phyloP scores from a whole-genome alignment of 805 yeast species.

The Kodamaea lidongshanica region DNA sequence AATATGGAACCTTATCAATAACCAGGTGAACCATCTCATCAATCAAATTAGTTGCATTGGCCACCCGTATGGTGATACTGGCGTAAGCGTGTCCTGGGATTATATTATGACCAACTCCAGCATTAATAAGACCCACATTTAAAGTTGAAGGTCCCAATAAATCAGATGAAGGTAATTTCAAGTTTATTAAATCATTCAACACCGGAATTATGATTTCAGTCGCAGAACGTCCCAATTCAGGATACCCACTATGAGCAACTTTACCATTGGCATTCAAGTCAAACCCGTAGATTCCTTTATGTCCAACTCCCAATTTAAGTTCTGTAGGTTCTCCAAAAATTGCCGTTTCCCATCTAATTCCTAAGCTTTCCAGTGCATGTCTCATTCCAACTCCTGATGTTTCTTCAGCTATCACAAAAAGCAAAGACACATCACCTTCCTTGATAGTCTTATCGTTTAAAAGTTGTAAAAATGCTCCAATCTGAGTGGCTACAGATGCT shows the following conservation, averaged over 20 bases:
- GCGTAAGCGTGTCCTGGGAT: conserved; percentile 55
- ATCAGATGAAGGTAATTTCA: conserved; percentile 45
- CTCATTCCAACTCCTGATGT: conserved; percentile 60
- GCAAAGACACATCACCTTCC: conserved; percentile 52
- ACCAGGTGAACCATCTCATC: conserved; percentile 28
- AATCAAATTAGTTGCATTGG: conserved; percentile 40
- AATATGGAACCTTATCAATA: conserved; percentile 22
- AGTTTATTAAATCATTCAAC: conserved; percentile 38
- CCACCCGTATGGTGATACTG: conserved; percentile 45
- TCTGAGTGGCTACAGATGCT: conserved; percentile 60
- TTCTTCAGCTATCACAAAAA: conserved; percentile 71
- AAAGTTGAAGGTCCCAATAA: conserved; percentile 56
- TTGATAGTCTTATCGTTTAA: conserved; percentile 27
- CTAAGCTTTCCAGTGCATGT: conserved; percentile 33
- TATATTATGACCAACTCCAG: conserved; percentile 64
- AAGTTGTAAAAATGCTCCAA: conserved; percentile 48
- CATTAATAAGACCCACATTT: conserved; percentile 52
- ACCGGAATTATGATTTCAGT: conserved; percentile 48
- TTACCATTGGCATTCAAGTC: conserved; percentile 44
- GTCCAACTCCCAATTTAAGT: conserved; percentile 60
- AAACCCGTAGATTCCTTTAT: conserved; percentile 51
- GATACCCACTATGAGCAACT: conserved; percentile 65
- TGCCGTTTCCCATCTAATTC: conserved; percentile 50
- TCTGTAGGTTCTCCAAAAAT: conserved; percentile 77
- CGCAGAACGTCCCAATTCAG: conserved; percentile 61